Evolutionary conservation across 2,329 filamentous ascomycete genomes (phyloP).

Genomic region (Sporothrix pseudoabietina): DNA sequence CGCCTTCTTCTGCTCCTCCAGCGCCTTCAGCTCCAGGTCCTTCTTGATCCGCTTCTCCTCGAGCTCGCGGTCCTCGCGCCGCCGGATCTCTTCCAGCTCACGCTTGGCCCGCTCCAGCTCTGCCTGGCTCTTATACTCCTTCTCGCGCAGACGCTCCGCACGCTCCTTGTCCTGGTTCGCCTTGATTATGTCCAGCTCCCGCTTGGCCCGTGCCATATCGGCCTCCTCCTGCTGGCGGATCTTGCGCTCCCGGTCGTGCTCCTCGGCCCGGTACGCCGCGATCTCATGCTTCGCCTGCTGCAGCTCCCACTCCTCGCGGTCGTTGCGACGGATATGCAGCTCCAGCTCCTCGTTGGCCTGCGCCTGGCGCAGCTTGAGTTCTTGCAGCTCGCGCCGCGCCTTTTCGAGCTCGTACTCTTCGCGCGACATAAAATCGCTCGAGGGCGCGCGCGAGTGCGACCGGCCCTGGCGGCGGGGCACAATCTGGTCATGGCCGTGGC

Average conservation of each 20-base stretch:
- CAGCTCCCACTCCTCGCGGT: slow-evolving; percentile 49
- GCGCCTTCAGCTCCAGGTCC: slow-evolving; percentile 53
- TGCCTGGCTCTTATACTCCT: slow-evolving; percentile 40
- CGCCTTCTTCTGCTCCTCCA: slow-evolving; percentile 50
- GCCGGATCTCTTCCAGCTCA: slow-evolving; percentile 46
- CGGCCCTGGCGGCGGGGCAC: slow-evolving; percentile 41
- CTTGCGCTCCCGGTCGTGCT: slow-evolving; percentile 43
- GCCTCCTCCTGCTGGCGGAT: slow-evolving; percentile 42
- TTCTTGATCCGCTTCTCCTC: slow-evolving; percentile 54
- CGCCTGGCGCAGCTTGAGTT: slow-evolving; percentile 47
- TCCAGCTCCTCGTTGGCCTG: slow-evolving; percentile 50
- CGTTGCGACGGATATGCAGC: slow-evolving; percentile 54
- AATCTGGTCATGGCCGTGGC: slow-evolving; percentile 37
- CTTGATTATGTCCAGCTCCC: slow-evolving; percentile 44
- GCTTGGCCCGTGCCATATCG: slow-evolving; percentile 37
- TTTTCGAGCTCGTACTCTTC: slow-evolving; percentile 47
- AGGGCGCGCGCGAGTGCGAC: slow-evolving; percentile 35
- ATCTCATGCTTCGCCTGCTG: slow-evolving; percentile 48
- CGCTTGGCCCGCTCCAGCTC: slow-evolving; percentile 38
- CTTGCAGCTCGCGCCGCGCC: slow-evolving; percentile 49
- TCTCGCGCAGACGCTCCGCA: slow-evolving; percentile 29
- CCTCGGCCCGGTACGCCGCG: slow-evolving; percentile 47
- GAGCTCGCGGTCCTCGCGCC: slow-evolving; percentile 42
- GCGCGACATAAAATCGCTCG: slow-evolving; percentile 44
- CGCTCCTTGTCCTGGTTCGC: slow-evolving; percentile 46